These are phyloP conservation scores for Neurospora intermedia DNA, from an alignment of 495 filamentous ascomycete genomes.

Conservation along the genomic window DNA sequence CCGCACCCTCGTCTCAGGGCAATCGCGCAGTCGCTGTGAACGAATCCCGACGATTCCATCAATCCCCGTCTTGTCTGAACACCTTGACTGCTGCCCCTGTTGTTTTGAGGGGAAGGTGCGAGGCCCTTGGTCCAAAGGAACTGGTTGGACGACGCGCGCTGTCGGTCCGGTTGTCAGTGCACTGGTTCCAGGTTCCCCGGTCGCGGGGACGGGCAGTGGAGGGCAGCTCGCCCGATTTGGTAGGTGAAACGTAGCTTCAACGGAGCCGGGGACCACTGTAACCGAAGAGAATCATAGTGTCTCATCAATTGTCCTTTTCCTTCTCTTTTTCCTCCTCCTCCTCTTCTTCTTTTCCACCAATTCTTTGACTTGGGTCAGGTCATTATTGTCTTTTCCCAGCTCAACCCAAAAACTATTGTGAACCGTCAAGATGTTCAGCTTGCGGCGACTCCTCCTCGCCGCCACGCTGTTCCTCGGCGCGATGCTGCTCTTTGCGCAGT, in stretches of 20 bases:
- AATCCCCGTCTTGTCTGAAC: not conserved
- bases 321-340: not conserved
- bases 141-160: not conserved
- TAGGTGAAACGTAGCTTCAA: conserved; percentile 30
- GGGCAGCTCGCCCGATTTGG: not conserved
- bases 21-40: not conserved
- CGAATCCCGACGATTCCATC: not conserved
- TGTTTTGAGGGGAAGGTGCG: not conserved
- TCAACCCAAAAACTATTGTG: not conserved
- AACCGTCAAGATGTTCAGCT: conserved; percentile 38
- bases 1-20: not conserved
- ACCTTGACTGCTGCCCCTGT: not conserved
- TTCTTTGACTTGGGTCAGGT: not conserved
- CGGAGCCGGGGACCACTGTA: not conserved
- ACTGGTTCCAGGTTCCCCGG: not conserved
- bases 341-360: not conserved
- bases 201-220: not conserved
- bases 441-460: conserved; percentile 50
- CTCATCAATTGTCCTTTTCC: not conserved
- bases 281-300: not conserved
- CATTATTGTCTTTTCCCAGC: not conserved
- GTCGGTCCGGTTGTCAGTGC: not conserved
- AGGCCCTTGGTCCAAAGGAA: not conserved
- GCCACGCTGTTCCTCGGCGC: conserved; percentile 65
- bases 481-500: conserved; percentile 58